These are phyloP conservation scores for Irpex sp. DNA, from an alignment of 1,284 basidiomycete species.

Conservation along the genomic window DNA sequence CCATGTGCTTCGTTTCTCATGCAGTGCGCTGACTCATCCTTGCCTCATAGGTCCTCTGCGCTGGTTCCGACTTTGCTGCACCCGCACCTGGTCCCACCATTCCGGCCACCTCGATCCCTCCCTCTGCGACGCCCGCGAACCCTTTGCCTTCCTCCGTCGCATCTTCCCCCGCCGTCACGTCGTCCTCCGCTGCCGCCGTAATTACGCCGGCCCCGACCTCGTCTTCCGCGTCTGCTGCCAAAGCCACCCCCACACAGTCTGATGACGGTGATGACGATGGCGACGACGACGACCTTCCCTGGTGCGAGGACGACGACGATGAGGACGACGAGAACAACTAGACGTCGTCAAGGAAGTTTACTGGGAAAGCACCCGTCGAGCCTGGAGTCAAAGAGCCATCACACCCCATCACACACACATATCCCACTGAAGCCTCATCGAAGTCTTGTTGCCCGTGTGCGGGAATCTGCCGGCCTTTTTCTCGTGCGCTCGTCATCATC, in stretches of 20 bases:
- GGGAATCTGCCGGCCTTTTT: neutral
- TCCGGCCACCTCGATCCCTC: slow-evolving; percentile 29
- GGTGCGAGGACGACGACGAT: slow-evolving; percentile 44
- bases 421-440: neutral
- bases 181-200: slow-evolving; percentile 15
- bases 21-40: neutral
- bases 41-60: slow-evolving; percentile 47
- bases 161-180: slow-evolving; percentile 17
- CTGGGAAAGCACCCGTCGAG: neutral
- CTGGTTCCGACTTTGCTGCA: slow-evolving; percentile 20
- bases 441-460: neutral
- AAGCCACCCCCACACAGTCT: slow-evolving; percentile 18
- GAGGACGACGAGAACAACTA: slow-evolving; percentile 30
- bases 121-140: slow-evolving; percentile 31
- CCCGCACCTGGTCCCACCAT: slow-evolving; percentile 40
- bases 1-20: neutral
- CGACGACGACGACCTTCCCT: slow-evolving; percentile 51
- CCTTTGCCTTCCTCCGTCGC: slow-evolving; percentile 19
- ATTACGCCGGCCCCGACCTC: slow-evolving; percentile 16
- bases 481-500: neutral
- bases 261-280: slow-evolving; percentile 34
- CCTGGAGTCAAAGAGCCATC: neutral
- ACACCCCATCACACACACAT: neutral
- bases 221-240: slow-evolving; percentile 6
- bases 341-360: neutral